Evolutionary conservation across 306 rosid genomes (phyloP).

Genomic region (Gastrolobium villosum): DNA sequence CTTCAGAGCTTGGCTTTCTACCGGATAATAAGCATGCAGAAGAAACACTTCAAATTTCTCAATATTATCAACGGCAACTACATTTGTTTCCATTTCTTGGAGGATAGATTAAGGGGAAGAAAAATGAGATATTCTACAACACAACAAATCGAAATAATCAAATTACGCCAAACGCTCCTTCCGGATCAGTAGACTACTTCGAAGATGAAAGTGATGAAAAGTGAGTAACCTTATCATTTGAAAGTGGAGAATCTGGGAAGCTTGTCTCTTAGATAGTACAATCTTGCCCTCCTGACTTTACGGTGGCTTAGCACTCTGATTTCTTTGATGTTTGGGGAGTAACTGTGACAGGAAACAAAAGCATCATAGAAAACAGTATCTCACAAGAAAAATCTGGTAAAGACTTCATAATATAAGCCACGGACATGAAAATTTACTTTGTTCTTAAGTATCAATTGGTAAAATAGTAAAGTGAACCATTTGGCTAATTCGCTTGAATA

Average conservation of each 20-base stretch:
- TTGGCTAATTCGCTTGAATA: constrained; percentile 17
- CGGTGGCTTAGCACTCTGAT: constrained; percentile 82
- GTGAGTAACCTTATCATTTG: constrained; percentile 62
- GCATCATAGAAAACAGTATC: constrained; percentile 25
- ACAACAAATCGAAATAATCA: constrained; percentile 45
- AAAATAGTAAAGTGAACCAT: constrained; percentile 12
- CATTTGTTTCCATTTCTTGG: constrained; percentile 32
- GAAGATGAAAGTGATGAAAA: constrained; percentile 41
- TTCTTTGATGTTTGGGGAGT: constrained; percentile 96
- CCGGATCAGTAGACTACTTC: constrained; percentile 42
- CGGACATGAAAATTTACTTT: not conserved
- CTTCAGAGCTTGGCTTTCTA: constrained; percentile 31
- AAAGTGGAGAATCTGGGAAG: constrained; percentile 96
- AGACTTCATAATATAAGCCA: constrained; percentile 19
- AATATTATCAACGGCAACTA: constrained; percentile 26
- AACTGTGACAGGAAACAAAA: constrained; percentile 62
- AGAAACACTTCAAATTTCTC: constrained; percentile 42
- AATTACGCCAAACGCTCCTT: constrained; percentile 39
- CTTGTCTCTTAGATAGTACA: constrained; percentile 91
- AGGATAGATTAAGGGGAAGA: constrained; percentile 27
- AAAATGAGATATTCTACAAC: constrained; percentile 49
- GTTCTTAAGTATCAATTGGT: not conserved
- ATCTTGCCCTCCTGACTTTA: constrained; percentile 91
- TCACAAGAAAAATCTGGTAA: constrained; percentile 24
- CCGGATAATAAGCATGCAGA: not conserved